Evolutionary conservation across 306 rosid species (phyloP).

Genomic region (Delonix regia): DNA sequence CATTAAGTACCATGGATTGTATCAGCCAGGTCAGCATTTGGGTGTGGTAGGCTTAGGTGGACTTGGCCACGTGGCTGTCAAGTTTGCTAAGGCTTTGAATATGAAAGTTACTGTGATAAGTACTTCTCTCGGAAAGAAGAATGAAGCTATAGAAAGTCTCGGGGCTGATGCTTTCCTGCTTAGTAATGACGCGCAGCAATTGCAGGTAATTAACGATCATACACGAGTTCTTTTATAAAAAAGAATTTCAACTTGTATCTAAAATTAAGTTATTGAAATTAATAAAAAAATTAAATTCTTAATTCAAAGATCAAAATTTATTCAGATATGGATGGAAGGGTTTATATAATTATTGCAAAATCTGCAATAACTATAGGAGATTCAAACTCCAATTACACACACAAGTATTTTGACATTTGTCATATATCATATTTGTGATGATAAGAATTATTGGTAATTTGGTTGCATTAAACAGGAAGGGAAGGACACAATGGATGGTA

Average conservation of each 20-base stretch:
- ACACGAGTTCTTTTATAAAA: too few relatives aligned
- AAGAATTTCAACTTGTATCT: too few relatives aligned
- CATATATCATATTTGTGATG: too few relatives aligned
- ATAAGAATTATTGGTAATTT: too few relatives aligned
- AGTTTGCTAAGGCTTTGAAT: conserved; percentile 41
- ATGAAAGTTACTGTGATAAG: not conserved
- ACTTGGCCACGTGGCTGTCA: conserved; percentile 48
- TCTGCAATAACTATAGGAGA: too few relatives aligned
- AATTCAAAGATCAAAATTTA: too few relatives aligned
- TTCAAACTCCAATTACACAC: too few relatives aligned
- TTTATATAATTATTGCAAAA: too few relatives aligned
- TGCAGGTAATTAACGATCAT: not conserved
- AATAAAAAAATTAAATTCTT: too few relatives aligned
- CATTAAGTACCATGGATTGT: conserved; percentile 27
- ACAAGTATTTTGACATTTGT: too few relatives aligned
- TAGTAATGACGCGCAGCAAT: conserved; percentile 19
- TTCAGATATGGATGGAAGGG: too few relatives aligned
- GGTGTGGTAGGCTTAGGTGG: conserved; percentile 48
- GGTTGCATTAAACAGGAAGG: conserved; percentile 33
- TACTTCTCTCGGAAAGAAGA: not conserved
- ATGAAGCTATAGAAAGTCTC: not conserved
- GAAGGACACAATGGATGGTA: conserved; percentile 47
- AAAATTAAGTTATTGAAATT: too few relatives aligned
- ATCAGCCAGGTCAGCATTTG: conserved; percentile 37
- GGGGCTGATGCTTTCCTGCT: not conserved